Evolutionary conservation across 805 yeast species (phyloP).

Genomic region (Saturnispora diversa): DNA sequence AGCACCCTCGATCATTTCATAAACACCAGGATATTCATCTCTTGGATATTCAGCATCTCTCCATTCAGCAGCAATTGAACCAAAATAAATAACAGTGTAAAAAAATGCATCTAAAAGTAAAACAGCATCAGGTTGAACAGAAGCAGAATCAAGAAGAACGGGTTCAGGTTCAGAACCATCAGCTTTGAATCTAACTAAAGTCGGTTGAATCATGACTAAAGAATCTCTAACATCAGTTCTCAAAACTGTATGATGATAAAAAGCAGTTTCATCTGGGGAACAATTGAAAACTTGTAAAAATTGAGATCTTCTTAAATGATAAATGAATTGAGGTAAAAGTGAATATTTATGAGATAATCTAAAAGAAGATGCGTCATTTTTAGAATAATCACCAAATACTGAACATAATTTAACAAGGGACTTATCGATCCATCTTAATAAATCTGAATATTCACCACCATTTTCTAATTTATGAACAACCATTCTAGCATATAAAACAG

Average conservation of each 20-base stretch:
- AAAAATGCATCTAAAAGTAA: conserved; percentile 90
- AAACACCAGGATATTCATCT: conserved; percentile 83
- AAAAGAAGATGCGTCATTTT: conserved; percentile 77
- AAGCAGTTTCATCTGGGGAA: conserved; percentile 98
- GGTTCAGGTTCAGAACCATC: conserved; percentile 80
- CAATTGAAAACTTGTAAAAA: conserved; percentile 93
- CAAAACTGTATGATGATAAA: conserved; percentile 84
- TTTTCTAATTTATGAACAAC: conserved; percentile 87
- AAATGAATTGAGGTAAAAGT: conserved; percentile 91
- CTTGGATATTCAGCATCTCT: conserved; percentile 92
- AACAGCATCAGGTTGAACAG: conserved; percentile 82
- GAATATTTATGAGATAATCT: conserved; percentile 76
- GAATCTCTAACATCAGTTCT: conserved; percentile 91
- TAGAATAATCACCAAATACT: conserved; percentile 86
- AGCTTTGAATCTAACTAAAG: conserved; percentile 77
- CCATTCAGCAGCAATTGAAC: conserved; percentile 93
- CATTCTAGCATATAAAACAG: conserved; percentile 84
- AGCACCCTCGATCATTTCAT: conserved; percentile 79
- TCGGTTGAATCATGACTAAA: conserved; percentile 95
- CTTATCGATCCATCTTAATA: conserved; percentile 90
- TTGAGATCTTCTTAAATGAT: conserved; percentile 92
- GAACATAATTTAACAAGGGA: conserved; percentile 85
- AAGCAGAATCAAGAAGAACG: conserved; percentile 86
- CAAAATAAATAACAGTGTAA: conserved; percentile 93
- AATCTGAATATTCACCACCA: conserved; percentile 66